Evolutionary conservation across 805 yeast species (phyloP).

Genomic region (Starmerella roubikii): DNA sequence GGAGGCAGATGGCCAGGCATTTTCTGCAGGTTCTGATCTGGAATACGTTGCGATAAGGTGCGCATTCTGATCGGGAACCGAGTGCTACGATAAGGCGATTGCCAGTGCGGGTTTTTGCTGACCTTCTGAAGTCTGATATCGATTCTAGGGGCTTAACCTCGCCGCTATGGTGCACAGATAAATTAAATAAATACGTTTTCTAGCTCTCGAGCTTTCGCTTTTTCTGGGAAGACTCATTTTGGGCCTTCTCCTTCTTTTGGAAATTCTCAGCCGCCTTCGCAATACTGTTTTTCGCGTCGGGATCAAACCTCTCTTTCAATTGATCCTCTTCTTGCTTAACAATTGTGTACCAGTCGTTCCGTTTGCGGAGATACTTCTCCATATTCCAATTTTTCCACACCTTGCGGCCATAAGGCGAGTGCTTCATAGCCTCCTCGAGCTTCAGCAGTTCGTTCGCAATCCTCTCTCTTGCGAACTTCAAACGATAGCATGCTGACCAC

Average conservation of each 20-base stretch:
- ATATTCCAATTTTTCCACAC: slow-evolving; percentile 94
- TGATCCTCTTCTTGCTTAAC: slow-evolving; percentile 26
- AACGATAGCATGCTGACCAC: slow-evolving; percentile 63
- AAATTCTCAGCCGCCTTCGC: background rate
- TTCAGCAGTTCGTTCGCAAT: slow-evolving; percentile 52
- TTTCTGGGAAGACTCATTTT: no score
- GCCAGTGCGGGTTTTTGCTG: no score
- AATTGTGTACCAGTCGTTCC: slow-evolving; percentile 64
- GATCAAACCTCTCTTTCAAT: slow-evolving; percentile 11
- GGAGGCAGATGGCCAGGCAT: no score
- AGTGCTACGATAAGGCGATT: no score
- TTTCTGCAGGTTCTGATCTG: no score
- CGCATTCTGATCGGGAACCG: no score
- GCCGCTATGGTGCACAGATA: no score
- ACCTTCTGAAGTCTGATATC: no score
- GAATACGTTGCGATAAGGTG: no score
- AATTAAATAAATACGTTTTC: no score
- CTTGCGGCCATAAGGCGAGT: slow-evolving; percentile 70
- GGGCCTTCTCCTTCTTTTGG: no score
- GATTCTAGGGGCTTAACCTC: no score
- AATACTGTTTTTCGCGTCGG: background rate
- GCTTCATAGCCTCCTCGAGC: slow-evolving; percentile 58
- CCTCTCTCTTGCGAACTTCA: slow-evolving; percentile 76
- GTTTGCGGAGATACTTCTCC: slow-evolving; percentile 62
- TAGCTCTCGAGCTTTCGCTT: background rate